Evolutionary conservation across 768 basidiomycete genomes (phyloP).

Genomic region (Clavulina sp.): DNA sequence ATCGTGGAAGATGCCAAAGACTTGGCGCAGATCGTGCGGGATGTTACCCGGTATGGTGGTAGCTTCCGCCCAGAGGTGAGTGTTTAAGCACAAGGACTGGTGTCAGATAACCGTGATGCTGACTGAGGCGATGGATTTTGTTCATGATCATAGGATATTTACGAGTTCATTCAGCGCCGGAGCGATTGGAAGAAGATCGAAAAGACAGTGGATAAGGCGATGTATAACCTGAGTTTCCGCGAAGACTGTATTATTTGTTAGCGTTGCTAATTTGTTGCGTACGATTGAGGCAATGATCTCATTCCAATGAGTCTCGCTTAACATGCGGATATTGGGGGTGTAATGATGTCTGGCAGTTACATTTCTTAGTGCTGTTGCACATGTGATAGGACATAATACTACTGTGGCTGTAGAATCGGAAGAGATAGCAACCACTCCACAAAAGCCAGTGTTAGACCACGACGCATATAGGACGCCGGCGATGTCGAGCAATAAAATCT

Average conservation of each 20-base stretch:
- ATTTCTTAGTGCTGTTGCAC: too few species aligned
- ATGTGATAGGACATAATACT: too few species aligned
- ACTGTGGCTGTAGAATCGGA: too few species aligned
- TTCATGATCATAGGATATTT: conserved; percentile 45
- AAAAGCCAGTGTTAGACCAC: too few species aligned
- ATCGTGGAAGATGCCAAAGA: conserved; percentile 94
- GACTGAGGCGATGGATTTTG: neutral
- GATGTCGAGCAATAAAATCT: too few species aligned
- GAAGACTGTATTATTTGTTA: conserved; percentile 79
- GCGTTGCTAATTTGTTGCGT: too few species aligned
- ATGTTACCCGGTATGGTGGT: conserved; percentile 90
- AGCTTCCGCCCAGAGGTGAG: conserved; percentile 82
- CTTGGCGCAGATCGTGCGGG: conserved; percentile 85
- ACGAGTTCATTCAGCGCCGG: conserved; percentile 87
- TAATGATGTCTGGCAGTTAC: too few species aligned
- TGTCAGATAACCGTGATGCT: neutral
- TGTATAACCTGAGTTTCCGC: conserved; percentile 85
- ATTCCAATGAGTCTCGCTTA: too few species aligned
- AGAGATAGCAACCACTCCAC: too few species aligned
- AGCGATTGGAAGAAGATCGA: conserved; percentile 99
- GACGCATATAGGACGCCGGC: too few species aligned
- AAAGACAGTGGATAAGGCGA: conserved; percentile 84
- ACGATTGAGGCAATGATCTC: too few species aligned
- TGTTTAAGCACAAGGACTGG: neutral
- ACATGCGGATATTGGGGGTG: too few species aligned